A percentile compares a stretch with the other conserved stretches of the same genome.
These are phyloP conservation scores for Nothophytophthora sp. DNA, from an alignment of 352 stramenopile genomes.

Conservation along the genomic window DNA sequence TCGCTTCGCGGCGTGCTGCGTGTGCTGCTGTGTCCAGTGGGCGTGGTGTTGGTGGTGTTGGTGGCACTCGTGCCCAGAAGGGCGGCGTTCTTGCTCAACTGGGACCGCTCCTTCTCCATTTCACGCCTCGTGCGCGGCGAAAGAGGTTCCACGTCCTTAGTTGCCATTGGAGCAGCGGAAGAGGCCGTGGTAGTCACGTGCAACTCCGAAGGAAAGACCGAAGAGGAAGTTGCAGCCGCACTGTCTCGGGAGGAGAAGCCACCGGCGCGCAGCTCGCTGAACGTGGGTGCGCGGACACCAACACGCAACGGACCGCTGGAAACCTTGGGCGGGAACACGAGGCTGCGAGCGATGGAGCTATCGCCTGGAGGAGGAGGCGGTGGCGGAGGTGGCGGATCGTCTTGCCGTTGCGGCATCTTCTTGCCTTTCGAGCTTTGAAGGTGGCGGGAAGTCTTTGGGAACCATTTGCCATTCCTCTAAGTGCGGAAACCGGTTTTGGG, in stretches of 20 bases:
- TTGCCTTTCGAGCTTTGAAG: conserved; percentile 8
- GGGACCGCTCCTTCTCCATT: conserved; percentile 46
- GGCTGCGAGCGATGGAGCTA: conserved; percentile 5
- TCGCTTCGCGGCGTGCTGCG: conserved; percentile 23
- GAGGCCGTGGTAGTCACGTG: conserved; percentile 6
- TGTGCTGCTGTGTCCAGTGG: conserved; percentile 23
- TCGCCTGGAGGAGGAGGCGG: conserved; percentile 16
- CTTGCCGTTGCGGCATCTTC: conserved; percentile 22
- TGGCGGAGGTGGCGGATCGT: conserved; percentile 28
- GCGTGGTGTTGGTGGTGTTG: conserved; percentile 33
- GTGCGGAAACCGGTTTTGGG: conserved; percentile 1
- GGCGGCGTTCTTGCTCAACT: conserved; percentile 13
- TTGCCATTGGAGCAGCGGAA: not conserved
- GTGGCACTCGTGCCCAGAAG: conserved; percentile 15
- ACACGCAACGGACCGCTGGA: conserved; percentile 5
- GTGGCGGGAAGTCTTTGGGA: not conserved
- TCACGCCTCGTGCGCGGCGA: conserved; percentile 50
- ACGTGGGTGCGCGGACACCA: conserved; percentile 8
- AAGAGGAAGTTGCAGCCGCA: not conserved
- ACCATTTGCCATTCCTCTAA: not conserved
- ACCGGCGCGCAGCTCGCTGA: conserved; percentile 25
- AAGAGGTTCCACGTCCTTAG: conserved; percentile 38
- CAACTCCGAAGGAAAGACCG: not conserved
- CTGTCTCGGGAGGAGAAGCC: conserved; percentile 15
- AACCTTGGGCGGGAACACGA: conserved; percentile 3